These are phyloP conservation scores for Spergularia marina DNA, from an alignment of 148 eudicot species.

Conservation along the genomic window DNA sequence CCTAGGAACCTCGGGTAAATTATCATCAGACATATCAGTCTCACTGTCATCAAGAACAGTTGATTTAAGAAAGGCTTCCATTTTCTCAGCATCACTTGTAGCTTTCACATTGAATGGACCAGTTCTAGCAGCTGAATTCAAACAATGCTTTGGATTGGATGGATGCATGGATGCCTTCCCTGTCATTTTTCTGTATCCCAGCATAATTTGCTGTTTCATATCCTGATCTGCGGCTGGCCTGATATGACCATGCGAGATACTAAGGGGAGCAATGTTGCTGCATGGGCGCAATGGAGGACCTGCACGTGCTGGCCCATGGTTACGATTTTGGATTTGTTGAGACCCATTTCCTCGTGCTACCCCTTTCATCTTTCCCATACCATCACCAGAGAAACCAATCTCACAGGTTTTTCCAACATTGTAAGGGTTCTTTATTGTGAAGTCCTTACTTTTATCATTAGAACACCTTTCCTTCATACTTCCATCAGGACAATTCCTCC, in stretches of 20 bases:
- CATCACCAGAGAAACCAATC: background rate
- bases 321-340: background rate
- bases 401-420: background rate
- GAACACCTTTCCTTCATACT: too few relatives aligned
- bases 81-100: background rate
- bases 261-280: background rate
- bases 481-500: too few relatives aligned
- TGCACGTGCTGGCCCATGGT: background rate
- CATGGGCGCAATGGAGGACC: background rate
- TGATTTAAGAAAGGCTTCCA: background rate
- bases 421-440: too few relatives aligned
- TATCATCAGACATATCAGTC: background rate
- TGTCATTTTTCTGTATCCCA: too few relatives aligned
- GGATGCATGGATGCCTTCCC: background rate
- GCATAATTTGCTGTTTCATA: too few relatives aligned
- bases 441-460: too few relatives aligned
- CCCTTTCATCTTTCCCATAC: too few relatives aligned
- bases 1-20: too few relatives aligned
- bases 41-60: background rate
- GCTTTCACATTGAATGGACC: background rate
- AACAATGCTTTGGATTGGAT: background rate
- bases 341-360: background rate
- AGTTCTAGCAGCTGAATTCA: background rate
- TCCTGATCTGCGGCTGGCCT: too few relatives aligned
- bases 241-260: too few relatives aligned